Conservation (phyloP, 768 basidiomycete genomes). For the Pleurotus sapidus region DNA sequence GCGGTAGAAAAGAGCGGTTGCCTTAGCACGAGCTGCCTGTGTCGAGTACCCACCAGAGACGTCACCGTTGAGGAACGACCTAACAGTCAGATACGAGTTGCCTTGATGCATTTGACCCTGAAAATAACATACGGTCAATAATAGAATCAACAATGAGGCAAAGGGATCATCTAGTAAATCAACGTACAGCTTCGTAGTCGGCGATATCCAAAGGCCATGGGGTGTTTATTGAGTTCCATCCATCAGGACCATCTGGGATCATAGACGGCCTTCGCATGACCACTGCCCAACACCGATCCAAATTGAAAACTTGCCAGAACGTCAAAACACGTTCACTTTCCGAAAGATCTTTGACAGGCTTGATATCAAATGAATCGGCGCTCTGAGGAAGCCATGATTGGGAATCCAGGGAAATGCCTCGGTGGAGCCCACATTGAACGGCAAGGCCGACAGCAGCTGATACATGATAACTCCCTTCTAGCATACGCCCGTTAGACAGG, state of each 20-base stretch:
- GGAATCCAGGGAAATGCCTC: conserved; percentile 30
- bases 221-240: conserved; percentile 58
- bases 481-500: conserved; percentile 67
- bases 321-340: conserved; percentile 71
- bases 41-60: conserved; percentile 55
- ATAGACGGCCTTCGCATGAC: conserved; percentile 64
- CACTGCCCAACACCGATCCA: conserved; percentile 82
- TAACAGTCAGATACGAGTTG: conserved; percentile 55
- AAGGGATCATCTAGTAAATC: conserved; percentile 1
- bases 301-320: conserved; percentile 82
- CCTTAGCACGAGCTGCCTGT: conserved; percentile 67
- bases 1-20: conserved; percentile 72
- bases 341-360: conserved; percentile 55
- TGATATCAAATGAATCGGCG: conserved; percentile 42
- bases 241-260: conserved; percentile 61
- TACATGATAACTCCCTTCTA: conserved; percentile 79
- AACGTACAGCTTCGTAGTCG: conserved; percentile 69
- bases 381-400: conserved; percentile 26
- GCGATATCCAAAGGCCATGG: conserved; percentile 77
- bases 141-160: conserved; percentile 12
- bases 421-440: conserved; percentile 70
- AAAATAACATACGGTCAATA: conserved; percentile 43
- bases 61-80: conserved; percentile 55
- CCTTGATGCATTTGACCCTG: conserved; percentile 53
- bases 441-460: conserved; percentile 72